Evolutionary conservation across 1,139 yeast genomes (phyloP).

Genomic region (Casaregolazyma suthepensis): DNA sequence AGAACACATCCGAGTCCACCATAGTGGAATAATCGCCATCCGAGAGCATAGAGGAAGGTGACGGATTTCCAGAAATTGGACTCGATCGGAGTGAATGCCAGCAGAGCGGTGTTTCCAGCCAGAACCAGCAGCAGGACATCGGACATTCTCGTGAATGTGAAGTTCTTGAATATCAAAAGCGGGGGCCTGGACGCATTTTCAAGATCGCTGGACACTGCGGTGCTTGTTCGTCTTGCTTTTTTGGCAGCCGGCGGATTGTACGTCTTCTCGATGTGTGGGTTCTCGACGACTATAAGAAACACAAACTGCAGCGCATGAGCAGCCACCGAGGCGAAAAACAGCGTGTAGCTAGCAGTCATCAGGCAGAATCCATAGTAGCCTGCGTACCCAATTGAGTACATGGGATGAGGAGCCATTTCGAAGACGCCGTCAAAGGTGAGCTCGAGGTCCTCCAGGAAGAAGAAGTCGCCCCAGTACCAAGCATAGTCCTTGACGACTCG

Average conservation of each 20-base stretch:
- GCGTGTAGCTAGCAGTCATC: conserved; percentile 69
- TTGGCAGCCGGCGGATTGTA: conserved; percentile 40
- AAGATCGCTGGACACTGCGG: conserved; percentile 10
- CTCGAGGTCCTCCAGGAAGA: conserved; percentile 73
- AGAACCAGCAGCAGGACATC: conserved; percentile 55
- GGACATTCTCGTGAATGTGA: conserved; percentile 58
- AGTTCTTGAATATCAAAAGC: conserved; percentile 54
- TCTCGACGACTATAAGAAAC: conserved; percentile 71
- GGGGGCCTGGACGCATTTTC: conserved; percentile 35
- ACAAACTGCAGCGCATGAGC: conserved; percentile 80
- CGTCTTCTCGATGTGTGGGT: conserved; percentile 82
- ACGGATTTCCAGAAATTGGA: conserved; percentile 25
- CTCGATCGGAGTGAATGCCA: conserved; percentile 39
- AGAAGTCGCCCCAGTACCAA: conserved; percentile 96
- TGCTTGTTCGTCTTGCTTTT: conserved; percentile 12
- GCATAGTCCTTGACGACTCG: conserved; percentile 87
- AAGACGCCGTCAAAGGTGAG: conserved; percentile 86
- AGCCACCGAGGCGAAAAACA: conserved; percentile 61
- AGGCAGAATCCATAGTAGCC: conserved; percentile 85
- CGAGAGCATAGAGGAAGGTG: conserved; percentile 46
- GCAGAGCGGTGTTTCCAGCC: conserved; percentile 41
- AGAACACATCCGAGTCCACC: conserved; percentile 49
- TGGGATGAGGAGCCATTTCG: conserved; percentile 89
- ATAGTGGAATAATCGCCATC: conserved; percentile 49
- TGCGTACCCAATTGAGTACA: conserved; percentile 86